Base-by-base conservation (phyloP, 257 asterid genomes). In the Solanum lycopersicoides region DNA sequence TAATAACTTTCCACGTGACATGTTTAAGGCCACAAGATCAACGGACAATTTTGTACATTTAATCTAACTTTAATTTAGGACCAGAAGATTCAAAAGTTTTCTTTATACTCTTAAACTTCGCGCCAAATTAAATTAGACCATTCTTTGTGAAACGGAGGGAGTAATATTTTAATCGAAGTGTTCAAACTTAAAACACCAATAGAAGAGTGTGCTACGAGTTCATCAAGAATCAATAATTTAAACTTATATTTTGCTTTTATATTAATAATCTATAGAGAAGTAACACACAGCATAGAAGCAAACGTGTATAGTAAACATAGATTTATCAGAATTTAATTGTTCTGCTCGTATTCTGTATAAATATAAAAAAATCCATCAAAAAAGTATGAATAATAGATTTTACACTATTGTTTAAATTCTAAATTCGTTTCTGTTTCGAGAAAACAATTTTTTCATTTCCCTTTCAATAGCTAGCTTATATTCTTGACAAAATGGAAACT, bases 341-440 rank as follows among this genome's bases (percentile, higher is more conserved):
- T 59, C 21, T 59, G 2, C 66, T 35, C 28, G 10, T 21, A 34
- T 28, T 4, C 2, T 68, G 2, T 68, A 68, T 30, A 30, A 11
- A 5, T 7, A 69, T 69, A 3, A 56, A 30, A 68, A 37, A 30
- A 7, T 6, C 0, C 39, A 69, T 2, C 12, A 69, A 68, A 68
- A 10, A 69, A 69, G 0, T 28, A 28, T 28, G 30, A 28, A 1
- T 68, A 30, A 5, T 15, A 32, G 2, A 32, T 32, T 32, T 32
- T 8, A 3, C 4, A 15, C 3, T 20, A 35, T 2, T 35, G 0
- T 73, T 73, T 0, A 73, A 73, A 73, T 73, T 35, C 16, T 4
- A 28, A 73, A 73, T 73, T 11, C 1, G 1, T 4, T 6, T 9
- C 2, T 2, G 13, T 3, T 1, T 1, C 3, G 7, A 7, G 0